Conservation (phyloP, 2,329 filamentous ascomycete species). For the Macrophomina pseudophaseolina region DNA sequence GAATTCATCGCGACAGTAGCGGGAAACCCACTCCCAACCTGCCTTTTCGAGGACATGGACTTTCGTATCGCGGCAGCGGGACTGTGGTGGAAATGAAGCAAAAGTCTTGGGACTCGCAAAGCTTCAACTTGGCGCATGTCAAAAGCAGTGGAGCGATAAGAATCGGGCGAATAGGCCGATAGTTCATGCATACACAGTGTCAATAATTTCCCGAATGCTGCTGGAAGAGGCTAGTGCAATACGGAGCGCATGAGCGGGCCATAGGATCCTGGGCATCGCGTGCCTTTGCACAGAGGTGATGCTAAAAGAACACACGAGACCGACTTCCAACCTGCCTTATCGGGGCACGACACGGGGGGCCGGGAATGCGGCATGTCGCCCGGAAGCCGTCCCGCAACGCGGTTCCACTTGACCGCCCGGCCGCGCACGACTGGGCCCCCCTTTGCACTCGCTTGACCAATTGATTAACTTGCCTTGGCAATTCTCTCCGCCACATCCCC, state of each 20-base stretch:
- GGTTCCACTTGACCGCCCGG: neutral
- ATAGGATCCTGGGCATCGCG: neutral
- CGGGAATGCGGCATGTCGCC: neutral
- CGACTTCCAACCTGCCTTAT: neutral
- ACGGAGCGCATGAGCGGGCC: neutral
- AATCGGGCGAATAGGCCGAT: constrained; percentile 9
- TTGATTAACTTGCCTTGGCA: constrained; percentile 3
- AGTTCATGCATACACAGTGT: neutral
- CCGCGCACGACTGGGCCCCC: neutral
- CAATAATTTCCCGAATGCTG: neutral
- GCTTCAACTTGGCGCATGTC: neutral
- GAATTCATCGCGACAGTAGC: neutral
- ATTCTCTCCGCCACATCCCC: constrained; percentile 6
- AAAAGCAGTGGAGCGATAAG: neutral
- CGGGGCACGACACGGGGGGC: neutral
- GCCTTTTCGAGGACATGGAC: neutral
- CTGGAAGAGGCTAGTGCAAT: neutral
- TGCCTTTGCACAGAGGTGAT: neutral
- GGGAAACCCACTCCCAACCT: neutral
- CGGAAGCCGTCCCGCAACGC: neutral
- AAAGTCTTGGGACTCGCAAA: neutral
- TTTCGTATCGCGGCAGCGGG: neutral
- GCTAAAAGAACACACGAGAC: neutral
- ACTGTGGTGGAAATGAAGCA: constrained; percentile 7
- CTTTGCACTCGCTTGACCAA: neutral